Evolutionary conservation across 2,329 filamentous ascomycete species (phyloP), one percentile per base, ranked within the genome.

Genomic region (Claviceps sp.): DNA sequence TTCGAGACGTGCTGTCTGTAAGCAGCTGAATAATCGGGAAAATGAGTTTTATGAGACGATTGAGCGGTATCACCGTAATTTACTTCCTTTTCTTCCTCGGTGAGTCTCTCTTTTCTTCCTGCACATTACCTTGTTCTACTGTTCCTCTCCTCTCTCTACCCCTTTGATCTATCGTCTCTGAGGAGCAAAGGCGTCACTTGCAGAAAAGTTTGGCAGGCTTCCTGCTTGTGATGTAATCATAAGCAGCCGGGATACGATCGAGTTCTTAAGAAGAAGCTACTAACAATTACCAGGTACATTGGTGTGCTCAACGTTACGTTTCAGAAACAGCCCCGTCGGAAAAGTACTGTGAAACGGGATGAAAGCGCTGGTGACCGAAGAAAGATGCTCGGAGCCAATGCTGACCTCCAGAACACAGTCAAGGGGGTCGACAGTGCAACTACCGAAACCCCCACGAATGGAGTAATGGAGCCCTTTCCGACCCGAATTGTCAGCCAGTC

Each of bases 21-120:
- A 98, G 70, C 89, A 96, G 70, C 78, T 98, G 63, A 98, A 95
- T 68, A 98, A 95, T 66, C 81, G 91, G 62, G 93, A 98, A 65
- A 98, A 98, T 68, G 89, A 95, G 69, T 98, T 98, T 65, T 98
- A 98, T 68, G 93, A 98, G 69, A 93, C 85, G 51, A 88, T 97
- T 61, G 93, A 98, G 72, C 82, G 81, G 62, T 82, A 88, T 59
- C 91, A 98, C 68, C 87, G 89, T 57, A 86, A 95, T 64, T 76
- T 98, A 61, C 73, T 98, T 54, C 82, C 86, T 43, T 98, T 97
- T 65, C 75, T 98, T 57, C 93, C 93, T 57, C 89, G 90, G 83
- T 86, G 72, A 56, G 73, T 66, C 54, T 17, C 8, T 10, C 39
- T 17, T 41, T 8, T 40, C 26, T 30, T 30, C 10, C 26, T 34